A percentile compares a stretch with the other conserved stretches of the same genome.
phyloP scores from a whole-genome alignment of 2,329 filamentous ascomycete genomes.

The Davidsoniella neocaledoniae region DNA sequence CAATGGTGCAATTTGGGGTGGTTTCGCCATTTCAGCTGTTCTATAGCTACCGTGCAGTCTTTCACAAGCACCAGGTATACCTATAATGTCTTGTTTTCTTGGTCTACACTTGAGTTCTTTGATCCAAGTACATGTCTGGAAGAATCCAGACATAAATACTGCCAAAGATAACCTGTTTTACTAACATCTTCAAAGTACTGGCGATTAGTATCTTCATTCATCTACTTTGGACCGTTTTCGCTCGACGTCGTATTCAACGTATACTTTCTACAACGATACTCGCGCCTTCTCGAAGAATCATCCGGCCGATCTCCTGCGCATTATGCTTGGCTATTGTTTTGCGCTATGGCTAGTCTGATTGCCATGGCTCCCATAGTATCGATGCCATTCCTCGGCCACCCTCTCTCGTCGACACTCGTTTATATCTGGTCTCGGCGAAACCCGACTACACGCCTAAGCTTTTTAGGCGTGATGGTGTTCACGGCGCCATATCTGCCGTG shows the following conservation, averaged over 20 bases:
- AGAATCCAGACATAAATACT: neutral
- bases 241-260: slow-evolving; percentile 94
- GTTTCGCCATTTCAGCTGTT: slow-evolving; percentile 90
- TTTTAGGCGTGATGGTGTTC: slow-evolving; percentile 78
- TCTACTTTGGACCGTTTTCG: slow-evolving; percentile 90
- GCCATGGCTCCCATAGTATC: slow-evolving; percentile 71
- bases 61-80: slow-evolving; percentile 73
- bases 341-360: slow-evolving; percentile 65
- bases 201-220: slow-evolving; percentile 88
- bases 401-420: slow-evolving; percentile 79
- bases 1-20: slow-evolving; percentile 83
- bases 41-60: slow-evolving; percentile 87
- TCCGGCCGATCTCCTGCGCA: slow-evolving; percentile 82
- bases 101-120: neutral
- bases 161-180: neutral
- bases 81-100: slow-evolving; percentile 2
- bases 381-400: slow-evolving; percentile 87
- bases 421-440: slow-evolving; percentile 98
- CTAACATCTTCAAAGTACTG: slow-evolving; percentile 50
- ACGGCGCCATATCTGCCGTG: slow-evolving; percentile 88
- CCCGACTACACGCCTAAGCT: slow-evolving; percentile 76
- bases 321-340: slow-evolving; percentile 87
- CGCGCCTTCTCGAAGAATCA: slow-evolving; percentile 83
- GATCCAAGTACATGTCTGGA: neutral
- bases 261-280: slow-evolving; percentile 95